A percentile compares a stretch with the other conserved stretches of the same genome.
Evolutionary conservation across 768 basidiomycete genomes (phyloP).

Genomic region (Lactifluus pinguis): DNA sequence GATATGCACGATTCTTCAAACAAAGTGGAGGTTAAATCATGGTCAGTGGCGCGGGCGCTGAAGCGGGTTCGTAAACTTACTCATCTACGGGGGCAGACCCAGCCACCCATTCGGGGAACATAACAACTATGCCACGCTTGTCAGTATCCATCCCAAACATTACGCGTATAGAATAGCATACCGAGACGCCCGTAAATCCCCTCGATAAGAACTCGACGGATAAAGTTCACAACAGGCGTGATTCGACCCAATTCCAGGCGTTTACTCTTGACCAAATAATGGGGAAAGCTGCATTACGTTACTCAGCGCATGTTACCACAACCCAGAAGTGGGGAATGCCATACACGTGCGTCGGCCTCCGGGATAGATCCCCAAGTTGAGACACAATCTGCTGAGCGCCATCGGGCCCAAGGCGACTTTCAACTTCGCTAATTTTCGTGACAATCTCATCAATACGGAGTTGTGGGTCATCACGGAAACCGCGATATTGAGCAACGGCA

Average conservation of each 20-base stretch:
- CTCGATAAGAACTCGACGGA: conserved; percentile 47
- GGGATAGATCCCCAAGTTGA: conserved; percentile 35
- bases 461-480: conserved; percentile 44
- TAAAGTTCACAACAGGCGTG: conserved; percentile 31
- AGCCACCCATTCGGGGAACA: conserved; percentile 56
- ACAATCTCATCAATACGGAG: conserved; percentile 38
- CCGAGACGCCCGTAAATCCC: conserved; percentile 52
- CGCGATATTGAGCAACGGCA: conserved; percentile 48
- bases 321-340: conserved; percentile 18
- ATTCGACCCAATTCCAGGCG: conserved; percentile 26
- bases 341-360: conserved; percentile 48
- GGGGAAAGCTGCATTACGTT: conserved; percentile 37
- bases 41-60: neutral
- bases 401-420: conserved; percentile 32
- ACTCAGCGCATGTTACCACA: neutral
- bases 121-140: conserved; percentile 31
- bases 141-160: neutral
- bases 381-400: conserved; percentile 27
- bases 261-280: conserved; percentile 46
- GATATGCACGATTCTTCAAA: conserved; percentile 10
- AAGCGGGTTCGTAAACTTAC: conserved; percentile 24
- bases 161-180: conserved; percentile 22
- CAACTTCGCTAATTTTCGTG: conserved; percentile 41
- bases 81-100: conserved; percentile 52
- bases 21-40: neutral